phyloP scores from a whole-genome alignment of 345 rosid genomes.

The Eucalyptus decipiens region DNA sequence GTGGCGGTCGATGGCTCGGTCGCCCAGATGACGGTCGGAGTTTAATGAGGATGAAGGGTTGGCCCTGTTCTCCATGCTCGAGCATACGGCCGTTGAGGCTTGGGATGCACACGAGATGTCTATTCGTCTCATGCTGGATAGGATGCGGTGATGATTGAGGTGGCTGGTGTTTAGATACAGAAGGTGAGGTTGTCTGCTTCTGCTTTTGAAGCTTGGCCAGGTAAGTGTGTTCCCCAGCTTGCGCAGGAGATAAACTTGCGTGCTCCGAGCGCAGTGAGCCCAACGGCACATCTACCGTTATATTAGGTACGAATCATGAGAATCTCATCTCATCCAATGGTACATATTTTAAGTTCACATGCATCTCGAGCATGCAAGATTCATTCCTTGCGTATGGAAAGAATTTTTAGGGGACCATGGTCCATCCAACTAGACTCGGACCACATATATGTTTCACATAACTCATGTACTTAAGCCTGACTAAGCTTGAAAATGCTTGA shows the following conservation, averaged over 20 bases:
- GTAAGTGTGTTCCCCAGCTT: background rate
- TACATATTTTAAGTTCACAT: background rate
- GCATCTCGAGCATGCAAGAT: background rate
- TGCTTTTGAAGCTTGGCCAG: background rate
- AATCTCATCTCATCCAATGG: background rate
- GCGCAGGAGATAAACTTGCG: background rate
- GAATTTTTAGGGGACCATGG: background rate
- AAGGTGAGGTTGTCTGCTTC: background rate
- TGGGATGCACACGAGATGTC: slow-evolving; percentile 77
- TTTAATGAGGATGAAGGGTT: background rate
- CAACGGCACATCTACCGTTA: background rate
- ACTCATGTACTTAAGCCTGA: background rate
- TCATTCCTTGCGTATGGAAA: background rate
- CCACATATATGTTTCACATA: background rate
- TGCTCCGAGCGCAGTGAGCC: background rate
- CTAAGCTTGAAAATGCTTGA: background rate
- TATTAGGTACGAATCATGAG: background rate
- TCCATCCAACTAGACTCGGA: background rate
- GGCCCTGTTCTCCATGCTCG: slow-evolving; percentile 26
- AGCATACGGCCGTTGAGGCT: slow-evolving; percentile 69
- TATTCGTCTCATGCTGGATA: slow-evolving; percentile 19
- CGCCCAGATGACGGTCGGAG: background rate
- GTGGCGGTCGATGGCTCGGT: slow-evolving; percentile 14
- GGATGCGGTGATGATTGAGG: background rate
- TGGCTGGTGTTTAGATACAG: background rate